These are phyloP conservation scores for Phycomyces nitens DNA, from an alignment of 192 early-diverging fungal species.

Conservation along the genomic window DNA sequence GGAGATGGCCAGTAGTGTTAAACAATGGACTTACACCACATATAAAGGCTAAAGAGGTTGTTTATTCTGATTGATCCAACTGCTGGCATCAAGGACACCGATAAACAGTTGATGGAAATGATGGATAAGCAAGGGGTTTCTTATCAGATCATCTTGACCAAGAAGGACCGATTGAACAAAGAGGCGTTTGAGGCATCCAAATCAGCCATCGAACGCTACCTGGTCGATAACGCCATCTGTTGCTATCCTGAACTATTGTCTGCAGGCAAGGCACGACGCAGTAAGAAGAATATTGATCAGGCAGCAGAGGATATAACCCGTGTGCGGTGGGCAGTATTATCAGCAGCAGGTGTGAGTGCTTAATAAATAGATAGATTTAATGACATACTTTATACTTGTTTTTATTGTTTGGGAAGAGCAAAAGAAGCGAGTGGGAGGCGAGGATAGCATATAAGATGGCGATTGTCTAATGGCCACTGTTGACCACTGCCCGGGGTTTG, in stretches of 20 bases:
- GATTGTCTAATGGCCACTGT: not conserved
- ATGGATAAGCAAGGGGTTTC: slow-evolving; percentile 39
- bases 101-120: slow-evolving; percentile 39
- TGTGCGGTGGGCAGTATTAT: slow-evolving; percentile 19
- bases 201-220: slow-evolving; percentile 34
- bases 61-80: slow-evolving; percentile 47
- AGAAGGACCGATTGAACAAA: slow-evolving; percentile 37
- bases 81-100: slow-evolving; percentile 46
- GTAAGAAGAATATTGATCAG: slow-evolving; percentile 23
- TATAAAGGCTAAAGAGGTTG: slow-evolving; percentile 40
- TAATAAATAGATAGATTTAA: not conserved
- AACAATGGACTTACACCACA: too few species aligned
- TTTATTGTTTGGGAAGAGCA: too few species aligned
- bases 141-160: slow-evolving; percentile 53
- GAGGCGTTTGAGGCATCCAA: slow-evolving; percentile 36
- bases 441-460: not conserved
- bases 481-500: not conserved
- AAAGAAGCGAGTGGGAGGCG: not conserved
- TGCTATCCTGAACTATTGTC: slow-evolving; percentile 45
- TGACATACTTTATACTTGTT: too few species aligned
- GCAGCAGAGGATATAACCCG: slow-evolving; percentile 13
- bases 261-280: slow-evolving; percentile 35
- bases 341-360: slow-evolving; percentile 10
- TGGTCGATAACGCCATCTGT: slow-evolving; percentile 45
- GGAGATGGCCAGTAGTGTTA: too few species aligned